phyloP scores from a whole-genome alignment of 116 monocot species.

The Cymodocea nodosa region DNA sequence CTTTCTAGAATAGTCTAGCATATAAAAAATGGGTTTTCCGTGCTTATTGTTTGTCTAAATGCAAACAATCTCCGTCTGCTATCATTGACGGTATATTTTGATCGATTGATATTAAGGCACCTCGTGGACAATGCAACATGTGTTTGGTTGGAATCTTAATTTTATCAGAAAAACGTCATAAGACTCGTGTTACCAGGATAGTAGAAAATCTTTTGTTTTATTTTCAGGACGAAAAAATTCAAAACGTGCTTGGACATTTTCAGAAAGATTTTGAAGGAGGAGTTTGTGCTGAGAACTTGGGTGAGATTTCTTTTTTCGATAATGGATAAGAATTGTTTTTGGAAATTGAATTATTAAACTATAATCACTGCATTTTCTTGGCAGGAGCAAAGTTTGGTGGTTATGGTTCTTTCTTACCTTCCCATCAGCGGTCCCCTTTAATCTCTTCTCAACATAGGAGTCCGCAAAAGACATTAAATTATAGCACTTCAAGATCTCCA shows the following conservation, averaged over 20 bases:
- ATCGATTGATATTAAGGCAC: too few relatives aligned
- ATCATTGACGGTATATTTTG: too few relatives aligned
- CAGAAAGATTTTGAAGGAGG: slow-evolving; percentile 86
- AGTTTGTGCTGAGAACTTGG: slow-evolving; percentile 82
- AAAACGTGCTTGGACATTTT: slow-evolving; percentile 67
- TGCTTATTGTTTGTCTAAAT: too few relatives aligned
- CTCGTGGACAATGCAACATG: neutral
- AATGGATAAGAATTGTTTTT: neutral
- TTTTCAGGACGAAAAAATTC: slow-evolving; percentile 76
- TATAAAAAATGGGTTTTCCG: too few relatives aligned
- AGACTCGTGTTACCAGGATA: neutral
- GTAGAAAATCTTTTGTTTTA: neutral
- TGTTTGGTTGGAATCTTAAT: neutral
- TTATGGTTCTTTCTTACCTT: slow-evolving; percentile 87
- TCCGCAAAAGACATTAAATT: slow-evolving; percentile 18
- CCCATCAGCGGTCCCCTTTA: slow-evolving; percentile 56
- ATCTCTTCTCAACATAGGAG: slow-evolving; percentile 41
- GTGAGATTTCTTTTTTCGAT: slow-evolving; percentile 25
- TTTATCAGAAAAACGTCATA: neutral
- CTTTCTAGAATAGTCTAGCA: too few relatives aligned
- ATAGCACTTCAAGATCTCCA: slow-evolving; percentile 30
- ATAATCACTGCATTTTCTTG: slow-evolving; percentile 4
- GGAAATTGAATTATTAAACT: neutral
- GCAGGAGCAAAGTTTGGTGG: slow-evolving; percentile 83
- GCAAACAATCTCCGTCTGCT: too few relatives aligned